Evolutionary conservation across 2,329 filamentous ascomycete genomes (phyloP).

Genomic region (Penicillium concentricum): DNA sequence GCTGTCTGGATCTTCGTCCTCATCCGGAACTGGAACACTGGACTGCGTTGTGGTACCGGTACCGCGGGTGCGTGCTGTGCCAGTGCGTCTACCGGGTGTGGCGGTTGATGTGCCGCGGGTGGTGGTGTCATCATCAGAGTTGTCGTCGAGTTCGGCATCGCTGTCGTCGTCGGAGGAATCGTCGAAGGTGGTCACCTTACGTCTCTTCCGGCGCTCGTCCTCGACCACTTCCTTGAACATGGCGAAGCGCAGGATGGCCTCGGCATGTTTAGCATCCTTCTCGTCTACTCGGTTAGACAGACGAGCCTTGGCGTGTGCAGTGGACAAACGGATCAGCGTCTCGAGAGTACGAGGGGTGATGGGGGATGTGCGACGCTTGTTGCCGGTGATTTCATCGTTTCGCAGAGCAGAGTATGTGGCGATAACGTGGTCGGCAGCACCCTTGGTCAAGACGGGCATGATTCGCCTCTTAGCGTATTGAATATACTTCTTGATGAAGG

Average conservation of each 20-base stretch:
- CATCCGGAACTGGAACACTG: slow-evolving; percentile 49
- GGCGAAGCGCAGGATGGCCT: slow-evolving; percentile 87
- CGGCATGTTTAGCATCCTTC: slow-evolving; percentile 81
- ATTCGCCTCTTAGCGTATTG: slow-evolving; percentile 94
- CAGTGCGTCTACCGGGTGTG: slow-evolving; percentile 29
- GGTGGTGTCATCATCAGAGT: slow-evolving; percentile 27
- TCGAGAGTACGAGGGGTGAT: slow-evolving; percentile 97
- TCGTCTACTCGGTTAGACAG: slow-evolving; percentile 87
- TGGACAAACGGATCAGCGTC: slow-evolving; percentile 95
- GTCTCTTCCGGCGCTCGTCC: slow-evolving; percentile 76
- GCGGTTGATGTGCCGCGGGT: slow-evolving; percentile 27
- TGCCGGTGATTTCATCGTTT: slow-evolving; percentile 94
- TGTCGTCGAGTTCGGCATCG: slow-evolving; percentile 41
- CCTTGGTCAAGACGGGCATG: slow-evolving; percentile 86
- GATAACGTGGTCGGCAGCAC: slow-evolving; percentile 87
- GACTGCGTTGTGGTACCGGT: slow-evolving; percentile 37
- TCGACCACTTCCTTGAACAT: slow-evolving; percentile 93
- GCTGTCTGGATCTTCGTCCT: slow-evolving; percentile 50
- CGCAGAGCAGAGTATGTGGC: slow-evolving; percentile 87
- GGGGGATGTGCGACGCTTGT: slow-evolving; percentile 87
- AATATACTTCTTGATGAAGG: slow-evolving; percentile 99
- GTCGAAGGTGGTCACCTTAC: slow-evolving; percentile 69
- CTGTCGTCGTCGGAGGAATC: slow-evolving; percentile 55
- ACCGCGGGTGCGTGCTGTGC: slow-evolving; percentile 34
- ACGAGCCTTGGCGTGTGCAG: slow-evolving; percentile 89